Percentiles rank a stretch among this genome's conserved stretches.
Conservation (phyloP, 1,284 basidiomycete species). For the Sanghuangporus sanghuang region DNA sequence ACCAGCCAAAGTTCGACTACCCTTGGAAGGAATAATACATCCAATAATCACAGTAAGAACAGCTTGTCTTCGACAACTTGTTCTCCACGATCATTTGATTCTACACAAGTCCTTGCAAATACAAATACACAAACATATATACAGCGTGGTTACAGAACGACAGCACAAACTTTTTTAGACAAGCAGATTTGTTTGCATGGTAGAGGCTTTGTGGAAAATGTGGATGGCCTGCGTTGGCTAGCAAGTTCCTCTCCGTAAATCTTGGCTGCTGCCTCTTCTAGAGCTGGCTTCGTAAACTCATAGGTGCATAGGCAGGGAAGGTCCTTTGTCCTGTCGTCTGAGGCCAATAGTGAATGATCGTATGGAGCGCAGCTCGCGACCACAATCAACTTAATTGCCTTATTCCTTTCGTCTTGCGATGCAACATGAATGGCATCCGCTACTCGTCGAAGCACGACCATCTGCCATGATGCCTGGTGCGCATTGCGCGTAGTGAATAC, state of each 20-base stretch:
- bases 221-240: not conserved
- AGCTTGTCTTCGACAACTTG: no score
- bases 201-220: not conserved
- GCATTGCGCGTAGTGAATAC: slow-evolving; percentile 58
- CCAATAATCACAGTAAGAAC: not conserved
- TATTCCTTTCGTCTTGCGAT: not conserved
- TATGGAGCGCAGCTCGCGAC: slow-evolving; percentile 59
- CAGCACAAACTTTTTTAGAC: not conserved
- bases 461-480: slow-evolving; percentile 50
- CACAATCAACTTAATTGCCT: slow-evolving; percentile 35
- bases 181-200: not conserved
- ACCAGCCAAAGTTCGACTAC: slow-evolving; percentile 80
- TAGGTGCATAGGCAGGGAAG: slow-evolving; percentile 40
- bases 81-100: no score
- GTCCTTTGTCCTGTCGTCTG: slow-evolving; percentile 19
- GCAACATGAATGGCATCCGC: slow-evolving; percentile 13
- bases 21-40: slow-evolving; percentile 69
- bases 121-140: no score
- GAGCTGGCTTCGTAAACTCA: slow-evolving; percentile 49
- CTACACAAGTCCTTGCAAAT: no score
- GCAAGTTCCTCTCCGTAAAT: slow-evolving; percentile 36
- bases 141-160: not conserved
- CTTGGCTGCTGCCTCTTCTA: slow-evolving; percentile 39
- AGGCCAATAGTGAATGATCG: slow-evolving; percentile 46
- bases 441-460: slow-evolving; percentile 32